phyloP scores from a whole-genome alignment of 2,329 filamentous ascomycete genomes.

The Ophiostoma fasciatum region DNA sequence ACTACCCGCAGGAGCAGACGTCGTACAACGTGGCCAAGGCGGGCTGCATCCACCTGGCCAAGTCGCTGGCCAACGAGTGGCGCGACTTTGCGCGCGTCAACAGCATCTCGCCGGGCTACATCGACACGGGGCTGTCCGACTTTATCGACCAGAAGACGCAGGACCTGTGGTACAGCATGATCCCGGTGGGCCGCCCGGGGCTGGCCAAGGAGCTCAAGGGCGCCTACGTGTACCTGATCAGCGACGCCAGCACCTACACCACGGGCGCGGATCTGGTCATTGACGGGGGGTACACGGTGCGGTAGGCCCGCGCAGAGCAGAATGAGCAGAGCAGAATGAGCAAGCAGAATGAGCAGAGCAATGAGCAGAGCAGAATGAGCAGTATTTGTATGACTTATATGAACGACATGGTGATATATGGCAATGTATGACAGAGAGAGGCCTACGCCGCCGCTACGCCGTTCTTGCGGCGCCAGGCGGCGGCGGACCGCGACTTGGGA shows the following conservation, averaged over 20 bases:
- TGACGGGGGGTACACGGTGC: slow-evolving; percentile 59
- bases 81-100: slow-evolving; percentile 60
- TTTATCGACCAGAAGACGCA: slow-evolving; percentile 53
- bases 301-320: too few relatives aligned
- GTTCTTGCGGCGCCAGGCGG: slow-evolving; percentile 9
- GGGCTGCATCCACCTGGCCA: slow-evolving; percentile 43
- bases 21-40: slow-evolving; percentile 63
- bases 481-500: slow-evolving; percentile 11
- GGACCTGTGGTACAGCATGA: slow-evolving; percentile 62
- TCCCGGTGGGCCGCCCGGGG: slow-evolving; percentile 68
- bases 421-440: too few relatives aligned
- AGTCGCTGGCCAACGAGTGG: slow-evolving; percentile 67
- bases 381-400: too few relatives aligned
- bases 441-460: slow-evolving; percentile 6
- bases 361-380: too few relatives aligned
- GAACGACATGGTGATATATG: too few relatives aligned
- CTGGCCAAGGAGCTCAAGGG: slow-evolving; percentile 65
- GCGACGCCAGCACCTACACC: slow-evolving; percentile 69
- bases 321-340: too few relatives aligned
- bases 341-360: too few relatives aligned
- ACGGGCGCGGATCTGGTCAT: slow-evolving; percentile 61
- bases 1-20: slow-evolving; percentile 60
- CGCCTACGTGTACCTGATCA: slow-evolving; percentile 66
- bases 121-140: slow-evolving; percentile 55
- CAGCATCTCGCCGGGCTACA: slow-evolving; percentile 60